Evolutionary conservation across 495 filamentous ascomycete genomes (phyloP).

Genomic region (Penicillium bovifimosum): DNA sequence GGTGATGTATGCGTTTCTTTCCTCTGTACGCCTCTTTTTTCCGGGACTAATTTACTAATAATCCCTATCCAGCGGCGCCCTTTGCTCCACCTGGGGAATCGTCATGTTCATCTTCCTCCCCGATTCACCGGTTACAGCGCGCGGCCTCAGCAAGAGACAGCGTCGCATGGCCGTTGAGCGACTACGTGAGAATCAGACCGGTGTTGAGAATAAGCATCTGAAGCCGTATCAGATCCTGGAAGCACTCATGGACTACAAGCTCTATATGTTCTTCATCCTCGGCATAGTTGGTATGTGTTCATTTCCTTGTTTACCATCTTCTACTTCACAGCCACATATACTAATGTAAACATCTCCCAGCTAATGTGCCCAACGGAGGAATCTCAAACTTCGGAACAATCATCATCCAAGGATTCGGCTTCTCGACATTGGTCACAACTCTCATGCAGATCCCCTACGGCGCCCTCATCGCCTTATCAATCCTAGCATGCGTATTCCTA

Average conservation of each 20-base stretch:
- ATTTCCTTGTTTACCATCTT: neutral
- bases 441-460: constrained; percentile 56
- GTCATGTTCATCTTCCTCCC: constrained; percentile 57
- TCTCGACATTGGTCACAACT: constrained; percentile 46
- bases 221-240: constrained; percentile 55
- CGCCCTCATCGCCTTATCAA: constrained; percentile 50
- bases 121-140: constrained; percentile 57
- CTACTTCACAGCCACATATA: neutral
- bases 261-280: constrained; percentile 57
- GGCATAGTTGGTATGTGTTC: constrained; percentile 36
- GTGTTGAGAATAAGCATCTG: constrained; percentile 59
- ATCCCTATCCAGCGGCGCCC: constrained; percentile 38
- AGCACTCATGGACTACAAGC: constrained; percentile 54
- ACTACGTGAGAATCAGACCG: constrained; percentile 56
- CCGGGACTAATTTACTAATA: constrained; percentile 8
- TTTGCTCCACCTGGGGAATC: constrained; percentile 52
- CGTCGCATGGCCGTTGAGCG: constrained; percentile 55
- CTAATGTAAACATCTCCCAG: constrained; percentile 13
- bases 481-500: constrained; percentile 51
- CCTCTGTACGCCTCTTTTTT: no score
- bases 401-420: constrained; percentile 59
- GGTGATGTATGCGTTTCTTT: constrained; percentile 30
- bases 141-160: constrained; percentile 51
- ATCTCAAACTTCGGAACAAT: constrained; percentile 58
- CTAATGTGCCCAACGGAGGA: constrained; percentile 43